Percentiles rank a stretch among this genome's conserved stretches.
phyloP scores from a whole-genome alignment of 345 rosid species.

The Linum tenue region DNA sequence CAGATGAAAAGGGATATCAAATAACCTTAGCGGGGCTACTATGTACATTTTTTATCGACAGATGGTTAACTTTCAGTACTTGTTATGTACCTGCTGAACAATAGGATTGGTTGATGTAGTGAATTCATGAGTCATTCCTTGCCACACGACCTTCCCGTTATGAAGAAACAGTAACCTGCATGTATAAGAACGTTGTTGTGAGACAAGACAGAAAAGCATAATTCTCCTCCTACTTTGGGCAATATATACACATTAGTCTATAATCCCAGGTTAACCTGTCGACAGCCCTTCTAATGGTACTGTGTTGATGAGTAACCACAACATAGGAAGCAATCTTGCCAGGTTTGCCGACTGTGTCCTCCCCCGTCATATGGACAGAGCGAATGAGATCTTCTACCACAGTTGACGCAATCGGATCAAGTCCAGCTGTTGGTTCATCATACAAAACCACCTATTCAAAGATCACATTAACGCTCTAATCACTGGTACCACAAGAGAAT shows the following conservation, averaged over 20 bases:
- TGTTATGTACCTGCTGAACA: constrained; percentile 52
- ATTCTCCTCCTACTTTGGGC: no score
- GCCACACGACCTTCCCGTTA: constrained; percentile 89
- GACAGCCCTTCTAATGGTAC: constrained; percentile 90
- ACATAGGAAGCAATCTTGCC: constrained; percentile 80
- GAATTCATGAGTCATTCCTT: constrained; percentile 89
- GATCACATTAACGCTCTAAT: background rate
- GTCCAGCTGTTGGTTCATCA: constrained; percentile 96
- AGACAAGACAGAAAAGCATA: background rate
- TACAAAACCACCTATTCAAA: constrained; percentile 63
- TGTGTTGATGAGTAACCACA: constrained; percentile 95
- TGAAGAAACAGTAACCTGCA: constrained; percentile 75
- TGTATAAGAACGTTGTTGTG: background rate
- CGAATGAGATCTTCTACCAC: constrained; percentile 98
- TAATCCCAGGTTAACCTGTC: constrained; percentile 50
- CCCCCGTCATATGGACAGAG: constrained; percentile 58
- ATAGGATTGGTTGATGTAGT: constrained; percentile 67
- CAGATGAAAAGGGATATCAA: background rate
- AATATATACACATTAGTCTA: no score
- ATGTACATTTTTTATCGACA: background rate
- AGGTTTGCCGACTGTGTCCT: constrained; percentile 52
- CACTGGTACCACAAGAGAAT: background rate
- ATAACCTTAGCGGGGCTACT: background rate
- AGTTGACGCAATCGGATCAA: constrained; percentile 98
- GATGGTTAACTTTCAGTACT: background rate